Base-by-base conservation (phyloP, 192 early-diverging fungal genomes). In the Rhizoclosmatium globosum region DNA sequence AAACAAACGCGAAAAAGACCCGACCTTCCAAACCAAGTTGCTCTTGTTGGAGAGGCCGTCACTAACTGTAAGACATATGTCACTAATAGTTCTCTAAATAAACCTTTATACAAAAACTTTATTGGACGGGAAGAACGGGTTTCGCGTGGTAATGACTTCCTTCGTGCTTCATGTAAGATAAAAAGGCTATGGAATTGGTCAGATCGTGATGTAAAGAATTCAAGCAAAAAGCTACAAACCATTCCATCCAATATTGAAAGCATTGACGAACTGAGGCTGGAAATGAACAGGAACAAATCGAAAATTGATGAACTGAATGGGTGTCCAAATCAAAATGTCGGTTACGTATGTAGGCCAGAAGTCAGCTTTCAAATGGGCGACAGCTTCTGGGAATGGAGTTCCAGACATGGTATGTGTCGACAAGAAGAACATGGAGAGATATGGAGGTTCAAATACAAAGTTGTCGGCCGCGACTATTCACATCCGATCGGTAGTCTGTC, bases 251-350 rank as follows among this genome's bases (percentile, higher is more conserved):
- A 76, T 56, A 56, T 76, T 76, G 19, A 76, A 64, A 7, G 50
- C 62, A 56, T 76, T 76, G n/a, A 76, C 74, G 66, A 76, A 67
- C 60, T 66, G 74, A 21, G 83, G 83, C 71, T 85, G 83, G 45
- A 80, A 80, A 47, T 77, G 78, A 48, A 85, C 83, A 2, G 81
- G 80, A 23, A 82, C 61, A 64, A 73, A 80, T 38, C 74, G 68
- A 59, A 85, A 85, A 60, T 85, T 85, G 61, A 74, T 71, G 47
- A 85, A 42, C 74, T 85, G 83, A 42, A 85, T 72, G 6, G 83
- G 83, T 39, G 83, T 80, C 83, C 83, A 85, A 3, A 85, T 77
- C 1, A 76, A 59, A 2, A 85, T 61, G 58, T 85, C 83, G 42
- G 82, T 76, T 17, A 74, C 73, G 60, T 82, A 85, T 2, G 83